A percentile compares a stretch with the other conserved stretches of the same genome.
phyloP scores from a whole-genome alignment of 345 rosid genomes.

The Kandelia obovata region DNA sequence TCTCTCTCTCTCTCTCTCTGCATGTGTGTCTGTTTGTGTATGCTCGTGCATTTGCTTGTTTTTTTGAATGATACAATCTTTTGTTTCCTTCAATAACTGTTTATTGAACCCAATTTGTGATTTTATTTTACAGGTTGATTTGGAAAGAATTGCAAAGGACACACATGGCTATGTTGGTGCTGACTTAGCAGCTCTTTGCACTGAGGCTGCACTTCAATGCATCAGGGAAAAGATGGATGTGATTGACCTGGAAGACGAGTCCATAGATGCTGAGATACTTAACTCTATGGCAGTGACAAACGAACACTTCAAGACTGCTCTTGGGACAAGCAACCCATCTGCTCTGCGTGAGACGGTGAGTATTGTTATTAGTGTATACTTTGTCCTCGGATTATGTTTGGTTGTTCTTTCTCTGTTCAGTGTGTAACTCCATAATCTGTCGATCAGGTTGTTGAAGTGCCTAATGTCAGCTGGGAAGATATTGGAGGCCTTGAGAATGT shows the following conservation, averaged over 20 bases:
- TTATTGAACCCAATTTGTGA: not conserved
- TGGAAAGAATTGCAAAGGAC: conserved; percentile 20
- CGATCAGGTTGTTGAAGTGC: conserved; percentile 21
- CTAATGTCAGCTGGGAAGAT: conserved; percentile 19
- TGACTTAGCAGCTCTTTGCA: conserved; percentile 24
- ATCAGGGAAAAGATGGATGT: conserved; percentile 27
- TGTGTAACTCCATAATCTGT: not conserved
- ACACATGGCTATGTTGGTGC: conserved; percentile 26
- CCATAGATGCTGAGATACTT: conserved; percentile 22
- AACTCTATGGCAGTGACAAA: conserved; percentile 22
- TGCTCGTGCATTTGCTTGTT: too few relatives aligned
- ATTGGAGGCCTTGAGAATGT: conserved; percentile 25
- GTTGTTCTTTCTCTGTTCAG: not conserved
- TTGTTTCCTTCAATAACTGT: not conserved
- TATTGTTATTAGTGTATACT: not conserved
- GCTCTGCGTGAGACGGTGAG: conserved; percentile 23
- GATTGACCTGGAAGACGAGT: conserved; percentile 21
- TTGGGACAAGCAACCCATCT: conserved; percentile 26
- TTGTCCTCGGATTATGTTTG: not conserved
- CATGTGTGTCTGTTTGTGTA: too few relatives aligned
- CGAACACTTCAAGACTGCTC: conserved; percentile 21
- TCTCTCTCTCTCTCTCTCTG: not conserved
- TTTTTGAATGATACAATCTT: too few relatives aligned
- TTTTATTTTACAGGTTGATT: conserved; percentile 3
- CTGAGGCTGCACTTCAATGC: conserved; percentile 23